Conservation (phyloP, 495 filamentous ascomycete genomes). For the Cercophora sp. region DNA sequence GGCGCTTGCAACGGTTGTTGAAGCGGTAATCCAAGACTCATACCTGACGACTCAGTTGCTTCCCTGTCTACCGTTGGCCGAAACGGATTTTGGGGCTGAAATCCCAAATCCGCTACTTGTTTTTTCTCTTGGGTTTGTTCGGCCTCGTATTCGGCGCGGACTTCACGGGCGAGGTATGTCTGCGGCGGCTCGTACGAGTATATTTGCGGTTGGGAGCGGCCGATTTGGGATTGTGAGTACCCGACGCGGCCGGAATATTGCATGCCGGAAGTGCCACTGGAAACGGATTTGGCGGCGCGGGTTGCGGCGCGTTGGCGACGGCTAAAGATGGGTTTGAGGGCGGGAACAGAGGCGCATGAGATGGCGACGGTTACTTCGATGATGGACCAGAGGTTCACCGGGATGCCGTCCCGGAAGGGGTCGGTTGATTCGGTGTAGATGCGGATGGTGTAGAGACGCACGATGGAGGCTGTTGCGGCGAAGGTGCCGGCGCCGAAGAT, state of each 20-base stretch:
- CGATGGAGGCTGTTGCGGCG: slow-evolving; percentile 37
- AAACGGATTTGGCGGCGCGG: not conserved
- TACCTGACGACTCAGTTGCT: not conserved
- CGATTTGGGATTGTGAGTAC: not conserved
- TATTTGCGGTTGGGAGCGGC: not conserved
- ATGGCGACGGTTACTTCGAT: slow-evolving; percentile 51
- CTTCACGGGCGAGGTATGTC: not conserved
- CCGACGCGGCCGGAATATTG: not conserved
- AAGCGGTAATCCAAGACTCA: not conserved
- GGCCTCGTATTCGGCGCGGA: not conserved
- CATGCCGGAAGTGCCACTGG: not conserved
- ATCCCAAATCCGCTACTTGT: not conserved
- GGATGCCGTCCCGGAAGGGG: slow-evolving; percentile 31
- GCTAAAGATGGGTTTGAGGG: slow-evolving; percentile 39
- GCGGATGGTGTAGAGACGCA: slow-evolving; percentile 41
- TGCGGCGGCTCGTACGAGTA: not conserved
- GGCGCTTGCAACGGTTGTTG: not conserved
- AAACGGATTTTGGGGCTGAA: not conserved
- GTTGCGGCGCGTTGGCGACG: slow-evolving; percentile 15
- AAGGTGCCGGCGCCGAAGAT: slow-evolving; percentile 50
- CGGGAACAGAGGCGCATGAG: slow-evolving; percentile 47
- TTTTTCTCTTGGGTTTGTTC: not conserved
- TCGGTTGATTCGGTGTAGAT: slow-evolving; percentile 31
- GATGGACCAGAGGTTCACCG: slow-evolving; percentile 41
- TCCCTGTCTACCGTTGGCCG: not conserved